Conservation (phyloP, 2,329 filamentous ascomycete species). For the Cladosporium sp. region DNA sequence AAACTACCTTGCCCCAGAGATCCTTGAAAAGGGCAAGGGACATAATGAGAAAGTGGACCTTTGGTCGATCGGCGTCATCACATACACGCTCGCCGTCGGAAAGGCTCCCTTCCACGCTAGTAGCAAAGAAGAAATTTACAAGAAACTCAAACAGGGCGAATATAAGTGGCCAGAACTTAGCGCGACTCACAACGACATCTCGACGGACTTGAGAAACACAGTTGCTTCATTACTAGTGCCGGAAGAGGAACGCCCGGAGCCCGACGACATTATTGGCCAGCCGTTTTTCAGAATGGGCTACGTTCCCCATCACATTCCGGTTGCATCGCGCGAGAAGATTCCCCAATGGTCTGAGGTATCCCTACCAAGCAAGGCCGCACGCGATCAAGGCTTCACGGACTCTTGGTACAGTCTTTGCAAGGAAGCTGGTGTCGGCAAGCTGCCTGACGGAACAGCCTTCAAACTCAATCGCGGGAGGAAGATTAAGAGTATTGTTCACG, state of each 20-base stretch:
- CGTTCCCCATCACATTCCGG: conserved; percentile 59
- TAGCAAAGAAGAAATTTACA: conserved; percentile 82
- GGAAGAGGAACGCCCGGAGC: conserved; percentile 71
- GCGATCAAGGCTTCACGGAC: conserved; percentile 51
- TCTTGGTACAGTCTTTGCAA: conserved; percentile 54
- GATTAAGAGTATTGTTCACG: conserved; percentile 51
- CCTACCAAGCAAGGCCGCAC: conserved; percentile 45
- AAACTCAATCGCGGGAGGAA: conserved; percentile 48
- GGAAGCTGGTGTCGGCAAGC: conserved; percentile 52
- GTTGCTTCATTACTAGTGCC: conserved; percentile 75
- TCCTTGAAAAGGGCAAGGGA: conserved; percentile 90
- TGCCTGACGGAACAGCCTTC: conserved; percentile 47
- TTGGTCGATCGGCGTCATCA: conserved; percentile 97
- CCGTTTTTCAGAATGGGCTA: conserved; percentile 76
- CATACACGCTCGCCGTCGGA: conserved; percentile 96
- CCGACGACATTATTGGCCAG: conserved; percentile 77
- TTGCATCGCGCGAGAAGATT: conserved; percentile 45
- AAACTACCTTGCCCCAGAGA: conserved; percentile 97
- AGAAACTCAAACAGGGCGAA: conserved; percentile 65
- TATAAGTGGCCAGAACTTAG: conserved; percentile 76
- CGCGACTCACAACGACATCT: conserved; percentile 68
- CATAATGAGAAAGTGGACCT: conserved; percentile 98
- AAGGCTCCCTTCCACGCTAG: conserved; percentile 95
- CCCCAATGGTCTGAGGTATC: conserved; percentile 50
- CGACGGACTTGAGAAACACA: conserved; percentile 72